Base-by-base conservation (phyloP, 805 yeast species). In the Teunomyces aglyptinius region DNA sequence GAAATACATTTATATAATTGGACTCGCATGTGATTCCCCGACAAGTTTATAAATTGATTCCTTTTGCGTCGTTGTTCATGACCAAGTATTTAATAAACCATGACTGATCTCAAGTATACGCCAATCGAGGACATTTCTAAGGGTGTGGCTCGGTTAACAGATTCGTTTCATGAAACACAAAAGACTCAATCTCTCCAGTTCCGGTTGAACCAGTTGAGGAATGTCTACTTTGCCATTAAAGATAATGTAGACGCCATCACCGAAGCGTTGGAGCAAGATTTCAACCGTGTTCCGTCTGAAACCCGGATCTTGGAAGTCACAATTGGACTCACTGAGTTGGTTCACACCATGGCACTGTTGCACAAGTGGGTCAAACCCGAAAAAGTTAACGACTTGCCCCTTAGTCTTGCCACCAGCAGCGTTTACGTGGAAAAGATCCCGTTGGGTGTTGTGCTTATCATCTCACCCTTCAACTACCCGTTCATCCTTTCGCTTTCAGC, bases 401-500 rank as follows among this genome's bases (percentile, higher is more conserved):
- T 71, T 47, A 48, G 67, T 44, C 54, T 69, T 59, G 51, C 49
- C 19, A 56, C 67, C 48, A 51, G 57, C 47, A 65, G 63, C 22
- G 55, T 64, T 33, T 63, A 67, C 56, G 44, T 69, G 62, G 55
- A 69, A 50, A 59, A 61, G 49, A 63, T 69, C 34, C 77, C 77
- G 1, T 59, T 68, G 44, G 98, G 97, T 4, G 76, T 78, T 2
- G 85, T 85, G 3, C 74, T 90, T 49, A 73, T 92, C 42, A 81
- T 91, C 41, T 70, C 85, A 2, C 92, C 96, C 0, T 89, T 85
- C 77, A 89, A 89, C 66, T 89, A 82, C 61, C 96, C 98, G 1
- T 62, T 86, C 38, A 49, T 77, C 22, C 68, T 92, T 49, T 57
- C 87, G 0, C 49, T 89, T 8, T 71, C 77, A 27, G 89, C 97